Conservation (phyloP, 768 basidiomycete genomes). For the Rhizopogon salebrosus region DNA sequence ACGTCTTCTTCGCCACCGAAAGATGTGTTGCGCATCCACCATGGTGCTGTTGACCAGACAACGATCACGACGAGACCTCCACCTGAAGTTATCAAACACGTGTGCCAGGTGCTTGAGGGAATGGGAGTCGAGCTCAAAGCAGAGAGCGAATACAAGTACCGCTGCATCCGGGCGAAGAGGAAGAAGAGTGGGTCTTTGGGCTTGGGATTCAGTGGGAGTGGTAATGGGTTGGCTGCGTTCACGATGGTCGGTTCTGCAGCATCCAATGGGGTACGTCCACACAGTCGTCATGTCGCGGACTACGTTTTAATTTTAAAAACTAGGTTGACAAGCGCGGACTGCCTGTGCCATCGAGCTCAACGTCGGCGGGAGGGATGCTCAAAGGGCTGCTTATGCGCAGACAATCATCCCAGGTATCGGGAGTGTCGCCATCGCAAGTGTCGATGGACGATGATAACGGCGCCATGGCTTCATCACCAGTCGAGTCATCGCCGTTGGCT, state of each 20-base stretch:
- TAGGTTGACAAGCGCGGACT: conserved; percentile 89
- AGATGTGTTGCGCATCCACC: conserved; percentile 73
- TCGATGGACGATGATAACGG: conserved; percentile 43
- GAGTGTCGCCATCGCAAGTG: conserved; percentile 32
- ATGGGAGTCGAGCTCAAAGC: conserved; percentile 89
- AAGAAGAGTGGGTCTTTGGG: conserved; percentile 50
- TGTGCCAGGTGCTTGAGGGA: conserved; percentile 69
- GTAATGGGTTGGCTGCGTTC: conserved; percentile 61
- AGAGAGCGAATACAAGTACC: conserved; percentile 88
- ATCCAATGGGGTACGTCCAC: conserved; percentile 71
- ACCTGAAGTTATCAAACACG: conserved; percentile 82
- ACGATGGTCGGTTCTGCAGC: conserved; percentile 78
- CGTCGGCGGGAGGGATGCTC: conserved; percentile 74
- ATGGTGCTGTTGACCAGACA: conserved; percentile 87
- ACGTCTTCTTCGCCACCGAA: conserved; percentile 28
- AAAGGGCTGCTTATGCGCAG: conserved; percentile 86
- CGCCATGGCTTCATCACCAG: conserved; percentile 16
- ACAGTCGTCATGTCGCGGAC: conserved; percentile 1
- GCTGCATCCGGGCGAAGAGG: conserved; percentile 77
- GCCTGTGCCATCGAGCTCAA: conserved; percentile 73
- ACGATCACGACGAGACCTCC: conserved; percentile 83
- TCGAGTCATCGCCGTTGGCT: conserved; percentile 31
- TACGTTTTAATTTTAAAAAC: conserved; percentile 6
- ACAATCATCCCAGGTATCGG: conserved; percentile 76
- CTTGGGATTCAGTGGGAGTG: conserved; percentile 35